A percentile compares a stretch with the other conserved stretches of the same genome.
Evolutionary conservation across 352 stramenopile species (phyloP).

Genomic region (Globisporangium takayamanum): DNA sequence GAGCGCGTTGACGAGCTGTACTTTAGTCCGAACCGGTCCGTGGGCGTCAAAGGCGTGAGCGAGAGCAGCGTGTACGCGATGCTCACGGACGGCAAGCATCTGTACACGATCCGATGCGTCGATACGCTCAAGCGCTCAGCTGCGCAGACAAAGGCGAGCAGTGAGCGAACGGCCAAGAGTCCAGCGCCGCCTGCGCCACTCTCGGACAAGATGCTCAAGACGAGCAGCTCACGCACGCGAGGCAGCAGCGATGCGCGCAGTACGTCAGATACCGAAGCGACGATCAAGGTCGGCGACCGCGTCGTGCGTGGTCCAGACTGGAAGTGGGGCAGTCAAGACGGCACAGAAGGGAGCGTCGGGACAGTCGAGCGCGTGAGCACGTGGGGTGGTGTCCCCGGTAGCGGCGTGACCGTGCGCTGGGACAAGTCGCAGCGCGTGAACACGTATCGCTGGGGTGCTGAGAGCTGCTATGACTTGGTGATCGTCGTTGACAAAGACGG

Average conservation of each 20-base stretch:
- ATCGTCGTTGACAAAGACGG: constrained; percentile 57
- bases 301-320: constrained; percentile 69
- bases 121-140: constrained; percentile 42
- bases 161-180: constrained; percentile 23
- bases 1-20: constrained; percentile 45
- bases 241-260: neutral
- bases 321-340: constrained; percentile 82
- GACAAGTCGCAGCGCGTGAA: constrained; percentile 82
- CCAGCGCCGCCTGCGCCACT: neutral
- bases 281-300: constrained; percentile 56
- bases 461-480: constrained; percentile 71
- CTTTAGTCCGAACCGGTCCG: constrained; percentile 33
- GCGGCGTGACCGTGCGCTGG: constrained; percentile 73
- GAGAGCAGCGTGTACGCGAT: constrained; percentile 70
- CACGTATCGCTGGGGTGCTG: constrained; percentile 74
- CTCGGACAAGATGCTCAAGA: constrained; percentile 3
- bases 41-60: constrained; percentile 26
- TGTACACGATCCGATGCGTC: constrained; percentile 63
- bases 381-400: constrained; percentile 70
- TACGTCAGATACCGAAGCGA: constrained; percentile 6
- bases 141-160: constrained; percentile 18
- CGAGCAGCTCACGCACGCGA: neutral
- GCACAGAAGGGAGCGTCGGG: constrained; percentile 45
- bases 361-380: constrained; percentile 75
- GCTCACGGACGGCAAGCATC: constrained; percentile 47